Evolutionary conservation across 108 stramenopile genomes (phyloP), one percentile per base, ranked within the genome.

Genomic region (Nitzschia sp.): DNA sequence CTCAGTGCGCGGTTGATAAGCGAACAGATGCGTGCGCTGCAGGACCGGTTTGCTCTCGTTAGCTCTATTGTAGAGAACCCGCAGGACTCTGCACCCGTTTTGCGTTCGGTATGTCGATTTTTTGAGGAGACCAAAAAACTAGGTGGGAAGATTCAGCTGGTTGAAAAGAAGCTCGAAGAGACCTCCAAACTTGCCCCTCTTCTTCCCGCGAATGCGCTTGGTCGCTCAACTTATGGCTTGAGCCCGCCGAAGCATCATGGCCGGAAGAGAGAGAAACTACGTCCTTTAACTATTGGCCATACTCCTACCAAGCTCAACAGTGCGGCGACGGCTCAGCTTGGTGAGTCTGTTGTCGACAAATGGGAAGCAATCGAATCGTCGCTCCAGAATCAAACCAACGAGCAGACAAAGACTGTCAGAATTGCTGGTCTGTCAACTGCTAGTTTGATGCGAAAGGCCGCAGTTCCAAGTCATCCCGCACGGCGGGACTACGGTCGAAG

Each of bases 1-100:
- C 68, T 76, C 6, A 71, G 80, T 46, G 82, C 84, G 31, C 54
- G 64, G 23, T 33, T 55, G 18, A 55, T 84, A 46, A 63, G 71
- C 36, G 80, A 65, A 23, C 66, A 71, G 6, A 79, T 87, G 23
- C 28, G 32, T 38, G 66, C 59, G 23, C 59, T 69, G 18, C 58
- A 75, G 28, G 65, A 66, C 32, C 66, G 81, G 26, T 36, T 82
- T 35, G 30, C 54, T 6, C 23, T 69, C 1, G 23, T 76, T 15
- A 30, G 45, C 11, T 29, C 42, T 42, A 48, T 27, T 21, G 34
- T 8, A 26, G 49, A 58, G 8, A n/a, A 42, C 1, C 48, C 33
- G 11, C n/a, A 30, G 8, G 54, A 51, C 3, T 8, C 59, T 17
- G 31, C 28, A 4, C 18, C 26, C 19, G 34, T 70, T 29, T 36